Evolutionary conservation across 345 rosid genomes (phyloP).

Genomic region (Corchorus capsularis): DNA sequence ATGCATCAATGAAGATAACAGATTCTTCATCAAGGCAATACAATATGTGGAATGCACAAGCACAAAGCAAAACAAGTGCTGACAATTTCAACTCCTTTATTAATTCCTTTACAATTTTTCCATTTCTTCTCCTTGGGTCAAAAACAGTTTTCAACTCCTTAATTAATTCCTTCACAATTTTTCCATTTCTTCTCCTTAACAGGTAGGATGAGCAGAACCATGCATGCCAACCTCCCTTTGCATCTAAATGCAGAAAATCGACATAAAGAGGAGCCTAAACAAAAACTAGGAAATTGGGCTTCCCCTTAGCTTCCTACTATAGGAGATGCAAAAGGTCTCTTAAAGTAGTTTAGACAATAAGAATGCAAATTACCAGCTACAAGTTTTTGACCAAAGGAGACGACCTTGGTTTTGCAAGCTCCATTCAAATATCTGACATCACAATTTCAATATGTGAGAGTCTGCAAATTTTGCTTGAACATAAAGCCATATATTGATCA

Average conservation of each 20-base stretch:
- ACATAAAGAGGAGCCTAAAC: background rate
- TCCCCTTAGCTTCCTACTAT: background rate
- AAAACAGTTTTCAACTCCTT: no score
- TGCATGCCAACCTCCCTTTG: background rate
- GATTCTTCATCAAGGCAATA: background rate
- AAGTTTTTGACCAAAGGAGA: constrained; percentile 66
- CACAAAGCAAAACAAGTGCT: background rate
- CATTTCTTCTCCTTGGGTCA: background rate
- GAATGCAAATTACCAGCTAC: constrained; percentile 46
- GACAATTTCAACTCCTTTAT: background rate
- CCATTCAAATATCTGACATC: constrained; percentile 65
- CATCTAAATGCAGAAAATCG: background rate
- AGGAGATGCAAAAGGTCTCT: background rate
- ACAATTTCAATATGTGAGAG: constrained; percentile 22
- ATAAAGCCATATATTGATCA: background rate
- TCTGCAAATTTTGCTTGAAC: constrained; percentile 14
- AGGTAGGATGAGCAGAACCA: background rate
- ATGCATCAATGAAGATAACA: background rate
- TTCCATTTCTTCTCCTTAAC: no score
- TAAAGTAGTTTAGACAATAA: background rate
- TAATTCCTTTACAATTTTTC: background rate
- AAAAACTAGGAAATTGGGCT: background rate
- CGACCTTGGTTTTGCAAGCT: constrained; percentile 80
- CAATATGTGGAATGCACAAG: background rate
- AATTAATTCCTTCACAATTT: no score